Evolutionary conservation across 163 green algal species (phyloP).

Genomic region (Scenedesmus sp.): DNA sequence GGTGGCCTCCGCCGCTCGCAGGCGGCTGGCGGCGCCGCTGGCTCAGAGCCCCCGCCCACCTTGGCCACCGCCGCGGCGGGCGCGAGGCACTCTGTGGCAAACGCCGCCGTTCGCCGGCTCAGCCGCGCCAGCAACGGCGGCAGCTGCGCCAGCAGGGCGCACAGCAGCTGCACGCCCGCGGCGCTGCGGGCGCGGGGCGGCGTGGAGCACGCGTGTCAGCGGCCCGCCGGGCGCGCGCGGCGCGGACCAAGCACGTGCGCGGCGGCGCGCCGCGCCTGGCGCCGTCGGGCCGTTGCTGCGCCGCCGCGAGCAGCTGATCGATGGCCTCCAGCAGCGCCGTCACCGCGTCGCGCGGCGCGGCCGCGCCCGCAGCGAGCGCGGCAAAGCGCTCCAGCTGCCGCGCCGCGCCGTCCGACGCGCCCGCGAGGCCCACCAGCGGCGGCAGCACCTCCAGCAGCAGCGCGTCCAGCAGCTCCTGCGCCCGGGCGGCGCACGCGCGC

Average conservation of each 20-base stretch:
- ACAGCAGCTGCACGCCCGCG: not conserved
- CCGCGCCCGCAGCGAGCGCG: conserved; percentile 5
- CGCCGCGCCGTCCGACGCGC: not conserved
- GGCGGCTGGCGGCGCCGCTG: not conserved
- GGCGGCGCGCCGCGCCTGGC: no score
- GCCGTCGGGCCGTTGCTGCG: no score
- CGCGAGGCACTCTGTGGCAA: conserved; percentile 8
- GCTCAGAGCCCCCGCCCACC: conserved; percentile 1
- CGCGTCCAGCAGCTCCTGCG: conserved; percentile 32
- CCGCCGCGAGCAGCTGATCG: conserved; percentile 1
- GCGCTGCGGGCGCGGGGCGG: not conserved
- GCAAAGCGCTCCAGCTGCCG: not conserved
- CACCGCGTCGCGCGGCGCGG: conserved; percentile 13
- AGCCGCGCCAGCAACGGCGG: conserved; percentile 3
- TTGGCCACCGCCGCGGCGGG: not conserved
- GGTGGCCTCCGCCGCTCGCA: not conserved
- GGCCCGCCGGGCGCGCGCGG: no score
- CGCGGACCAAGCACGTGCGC: no score
- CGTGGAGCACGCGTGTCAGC: no score
- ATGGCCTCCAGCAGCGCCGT: conserved; percentile 29
- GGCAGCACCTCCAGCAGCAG: conserved; percentile 38
- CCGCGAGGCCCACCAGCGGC: not conserved
- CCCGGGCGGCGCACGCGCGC: not conserved
- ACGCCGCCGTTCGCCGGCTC: conserved; percentile 18
- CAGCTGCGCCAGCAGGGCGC: conserved; percentile 4